phyloP scores from a whole-genome alignment of 192 early-diverging fungal genomes.

The Gaertneriomyces sp. region DNA sequence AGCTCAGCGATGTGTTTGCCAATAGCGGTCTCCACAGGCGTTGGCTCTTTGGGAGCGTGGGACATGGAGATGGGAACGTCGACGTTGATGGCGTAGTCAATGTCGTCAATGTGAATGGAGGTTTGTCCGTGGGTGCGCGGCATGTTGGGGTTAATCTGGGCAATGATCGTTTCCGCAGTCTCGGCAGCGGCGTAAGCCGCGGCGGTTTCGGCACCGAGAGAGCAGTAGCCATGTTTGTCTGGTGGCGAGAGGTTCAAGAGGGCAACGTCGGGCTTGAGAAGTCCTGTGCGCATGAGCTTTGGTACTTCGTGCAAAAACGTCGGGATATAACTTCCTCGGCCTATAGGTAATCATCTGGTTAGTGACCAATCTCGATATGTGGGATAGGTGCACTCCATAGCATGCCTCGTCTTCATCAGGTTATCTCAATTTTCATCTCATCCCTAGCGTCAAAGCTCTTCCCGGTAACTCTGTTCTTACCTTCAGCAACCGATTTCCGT shows the following conservation, averaged over 20 bases:
- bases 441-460: no score
- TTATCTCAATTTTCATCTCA: no score
- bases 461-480: not conserved
- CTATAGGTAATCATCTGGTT: not conserved
- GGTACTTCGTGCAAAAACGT: slow-evolving; percentile 41
- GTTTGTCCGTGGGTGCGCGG: slow-evolving; percentile 41
- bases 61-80: slow-evolving; percentile 34
- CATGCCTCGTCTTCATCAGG: no score
- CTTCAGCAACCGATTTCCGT: slow-evolving; percentile 35
- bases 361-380: no score
- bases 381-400: no score
- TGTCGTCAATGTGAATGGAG: slow-evolving; percentile 38
- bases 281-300: slow-evolving; percentile 28
- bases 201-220: slow-evolving; percentile 41
- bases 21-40: slow-evolving; percentile 40
- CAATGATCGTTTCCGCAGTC: slow-evolving; percentile 41
- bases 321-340: slow-evolving; percentile 30
- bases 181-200: slow-evolving; percentile 37
- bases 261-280: slow-evolving; percentile 43
- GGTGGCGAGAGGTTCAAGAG: slow-evolving; percentile 50
- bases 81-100: slow-evolving; percentile 45
- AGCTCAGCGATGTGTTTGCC: slow-evolving; percentile 43
- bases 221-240: slow-evolving; percentile 48
- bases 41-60: not conserved
- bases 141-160: slow-evolving; percentile 48